Base-by-base conservation (phyloP, 768 basidiomycete species). In the Austroboletus eburneus region DNA sequence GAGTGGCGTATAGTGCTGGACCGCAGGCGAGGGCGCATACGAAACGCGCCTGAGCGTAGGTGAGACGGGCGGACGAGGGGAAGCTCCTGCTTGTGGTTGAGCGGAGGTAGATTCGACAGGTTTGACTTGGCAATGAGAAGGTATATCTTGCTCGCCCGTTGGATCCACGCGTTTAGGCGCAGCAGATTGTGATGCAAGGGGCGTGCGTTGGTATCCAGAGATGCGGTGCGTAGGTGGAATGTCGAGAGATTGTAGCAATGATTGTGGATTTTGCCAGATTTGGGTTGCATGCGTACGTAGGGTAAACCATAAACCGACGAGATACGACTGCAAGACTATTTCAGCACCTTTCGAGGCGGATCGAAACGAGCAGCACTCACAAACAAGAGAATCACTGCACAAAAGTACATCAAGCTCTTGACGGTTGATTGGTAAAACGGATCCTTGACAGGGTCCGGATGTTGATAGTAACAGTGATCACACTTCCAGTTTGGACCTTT, bases 251-350 rank as follows among this genome's bases (percentile, higher is more conserved):
- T 90, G 81, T 43, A 92, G 67, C 3, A 93, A 73, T 39, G 83
- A 85, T 50, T 87, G 92, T 3, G 94, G 94, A 62, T 98, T 97
- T 63, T 98, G 93, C 96, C 96, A 99, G 56, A 99, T 99, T 63
- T 98, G 96, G 13, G 87, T 84, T 7, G 96, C 96, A 63, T 99
- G 96, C 2, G 96, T 99, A 39, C 91, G 85, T 16, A 99, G 81
- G 32, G 96, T 97, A 73, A 99, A 99, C 96, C 96, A 98, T 1
- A 98, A 75, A 29, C 96, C 96, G 49, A 98, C 80, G 38, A 97
- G 79, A 66, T 99, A 99, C 1, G 96, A 97, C 93, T 97, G 37
- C 18, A 14, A 27, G 17, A 36, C 16, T 29, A 35, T 10, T 32
- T 57, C 34, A 59, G 50, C 29, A 24, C 42, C 9, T 17, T 17